These are phyloP conservation scores for Cladochytrium tenue DNA, from an alignment of 371 early-diverging fungal species.

Conservation along the genomic window DNA sequence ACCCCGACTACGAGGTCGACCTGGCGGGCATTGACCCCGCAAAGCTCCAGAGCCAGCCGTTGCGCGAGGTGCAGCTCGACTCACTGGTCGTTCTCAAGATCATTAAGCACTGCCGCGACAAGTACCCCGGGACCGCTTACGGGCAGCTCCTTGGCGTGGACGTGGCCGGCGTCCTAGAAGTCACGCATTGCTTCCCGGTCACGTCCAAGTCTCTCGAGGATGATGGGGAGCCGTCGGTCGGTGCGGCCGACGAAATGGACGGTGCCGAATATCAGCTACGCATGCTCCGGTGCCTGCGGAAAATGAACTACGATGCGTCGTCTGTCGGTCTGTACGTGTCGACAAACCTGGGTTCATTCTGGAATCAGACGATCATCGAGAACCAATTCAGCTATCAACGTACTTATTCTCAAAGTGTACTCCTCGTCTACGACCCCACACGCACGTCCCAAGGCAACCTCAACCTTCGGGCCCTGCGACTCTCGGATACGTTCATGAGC, in stretches of 20 bases:
- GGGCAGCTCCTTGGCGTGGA: conserved; percentile 90
- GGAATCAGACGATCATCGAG: conserved; percentile 87
- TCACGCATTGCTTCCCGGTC: conserved; percentile 88
- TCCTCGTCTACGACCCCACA: conserved; percentile 88
- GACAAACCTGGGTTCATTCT: conserved; percentile 82
- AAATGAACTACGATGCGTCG: conserved; percentile 92
- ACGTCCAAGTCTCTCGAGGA: conserved; percentile 33
- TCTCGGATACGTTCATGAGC: conserved; percentile 82
- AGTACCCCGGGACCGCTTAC: conserved; percentile 66
- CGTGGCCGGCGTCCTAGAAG: conserved; percentile 79
- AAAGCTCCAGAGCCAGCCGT: conserved; percentile 31
- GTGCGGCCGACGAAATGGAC: conserved; percentile 43
- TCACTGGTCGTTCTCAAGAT: conserved; percentile 83
- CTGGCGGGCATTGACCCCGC: conserved; percentile 42
- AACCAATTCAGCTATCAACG: conserved; percentile 88
- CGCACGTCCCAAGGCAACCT: conserved; percentile 84
- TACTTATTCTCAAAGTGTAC: conserved; percentile 81
- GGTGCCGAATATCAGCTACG: conserved; percentile 83
- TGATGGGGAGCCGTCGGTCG: conserved; percentile 6
- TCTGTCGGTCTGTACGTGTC: conserved; percentile 97
- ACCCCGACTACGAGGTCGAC: conserved; percentile 56
- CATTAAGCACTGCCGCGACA: conserved; percentile 85
- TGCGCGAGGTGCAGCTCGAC: conserved; percentile 42
- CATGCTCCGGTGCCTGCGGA: conserved; percentile 89
- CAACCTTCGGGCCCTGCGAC: conserved; percentile 83